These are phyloP conservation scores for Wallacemonas sp. DNA, from an alignment of 208 protist species.

Conservation along the genomic window DNA sequence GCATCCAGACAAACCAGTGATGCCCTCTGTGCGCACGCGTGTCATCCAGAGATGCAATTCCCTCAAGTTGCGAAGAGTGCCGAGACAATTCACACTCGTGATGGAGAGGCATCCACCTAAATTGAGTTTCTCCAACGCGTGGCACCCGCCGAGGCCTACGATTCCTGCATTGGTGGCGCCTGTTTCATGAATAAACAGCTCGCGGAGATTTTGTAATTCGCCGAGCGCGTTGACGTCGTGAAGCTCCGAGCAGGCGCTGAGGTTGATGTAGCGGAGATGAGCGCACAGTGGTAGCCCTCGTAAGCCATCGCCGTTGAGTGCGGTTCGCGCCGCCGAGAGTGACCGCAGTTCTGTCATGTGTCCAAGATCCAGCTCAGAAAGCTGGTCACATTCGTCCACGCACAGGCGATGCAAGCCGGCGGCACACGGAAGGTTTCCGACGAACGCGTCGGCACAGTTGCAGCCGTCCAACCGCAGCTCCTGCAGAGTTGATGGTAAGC, in stretches of 20 bases:
- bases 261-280: slow-evolving; percentile 5
- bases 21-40: slow-evolving; percentile 39
- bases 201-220: slow-evolving; percentile 21
- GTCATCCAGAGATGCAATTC: slow-evolving; percentile 69
- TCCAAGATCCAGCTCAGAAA: not conserved
- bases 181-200: slow-evolving; percentile 53
- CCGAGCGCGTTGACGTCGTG: slow-evolving; percentile 7
- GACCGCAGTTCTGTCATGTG: not conserved
- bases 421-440: not conserved
- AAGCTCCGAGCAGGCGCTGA: slow-evolving; percentile 1
- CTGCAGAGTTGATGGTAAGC: not conserved
- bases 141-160: slow-evolving; percentile 25
- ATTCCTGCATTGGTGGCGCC: slow-evolving; percentile 38
- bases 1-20: slow-evolving; percentile 35
- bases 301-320: not conserved
- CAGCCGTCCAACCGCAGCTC: not conserved
- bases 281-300: not conserved
- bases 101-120: slow-evolving; percentile 47
- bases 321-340: slow-evolving; percentile 1
- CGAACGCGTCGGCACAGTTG: not conserved
- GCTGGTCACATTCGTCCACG: not conserved
- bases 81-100: slow-evolving; percentile 51
- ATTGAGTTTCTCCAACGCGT: slow-evolving; percentile 42
- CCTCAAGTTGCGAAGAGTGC: slow-evolving; percentile 24
- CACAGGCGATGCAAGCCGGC: not conserved